phyloP scores from a whole-genome alignment of 2,329 filamentous ascomycete species.

The Curvularia sp. region DNA sequence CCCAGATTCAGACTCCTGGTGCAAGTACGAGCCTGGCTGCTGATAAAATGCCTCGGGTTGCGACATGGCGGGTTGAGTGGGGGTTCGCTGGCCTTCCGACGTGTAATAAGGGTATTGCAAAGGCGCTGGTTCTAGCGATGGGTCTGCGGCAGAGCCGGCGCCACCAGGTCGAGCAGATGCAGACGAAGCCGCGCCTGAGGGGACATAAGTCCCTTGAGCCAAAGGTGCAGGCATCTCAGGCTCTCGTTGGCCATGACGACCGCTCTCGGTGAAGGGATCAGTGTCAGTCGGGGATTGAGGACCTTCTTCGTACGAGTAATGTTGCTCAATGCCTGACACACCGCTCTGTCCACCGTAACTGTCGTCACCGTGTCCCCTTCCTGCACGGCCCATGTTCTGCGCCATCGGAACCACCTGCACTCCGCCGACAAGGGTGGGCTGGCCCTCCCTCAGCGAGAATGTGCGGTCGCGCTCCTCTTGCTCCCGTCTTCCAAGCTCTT shows the following conservation, averaged over 20 bases:
- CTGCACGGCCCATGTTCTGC: conserved; percentile 64
- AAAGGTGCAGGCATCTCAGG: conserved; percentile 41
- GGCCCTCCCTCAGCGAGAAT: conserved; percentile 82
- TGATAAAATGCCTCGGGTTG: conserved; percentile 50
- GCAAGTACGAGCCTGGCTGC: conserved; percentile 49
- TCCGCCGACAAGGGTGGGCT: conserved; percentile 87
- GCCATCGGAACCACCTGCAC: conserved; percentile 96
- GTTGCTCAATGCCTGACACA: conserved; percentile 49
- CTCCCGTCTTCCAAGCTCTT: conserved; percentile 91
- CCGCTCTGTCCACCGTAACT: conserved; percentile 43
- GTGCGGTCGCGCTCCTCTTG: conserved; percentile 91
- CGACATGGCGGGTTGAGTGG: conserved; percentile 36
- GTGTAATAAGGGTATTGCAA: conserved; percentile 33
- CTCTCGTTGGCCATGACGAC: conserved; percentile 38
- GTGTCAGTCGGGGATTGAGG: conserved; percentile 63
- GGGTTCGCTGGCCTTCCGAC: conserved; percentile 32
- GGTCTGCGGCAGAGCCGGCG: conserved; percentile 29
- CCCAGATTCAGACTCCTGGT: conserved; percentile 32
- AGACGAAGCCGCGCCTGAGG: conserved; percentile 36
- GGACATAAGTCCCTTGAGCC: conserved; percentile 46
- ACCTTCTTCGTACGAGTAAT: conserved; percentile 60
- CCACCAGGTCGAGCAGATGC: conserved; percentile 30
- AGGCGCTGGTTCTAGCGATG: conserved; percentile 38
- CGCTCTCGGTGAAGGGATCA: conserved; percentile 66
- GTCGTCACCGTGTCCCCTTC: conserved; percentile 46